phyloP scores from a whole-genome alignment of 2,329 filamentous ascomycete species.

The Fusarium chlamydosporum region DNA sequence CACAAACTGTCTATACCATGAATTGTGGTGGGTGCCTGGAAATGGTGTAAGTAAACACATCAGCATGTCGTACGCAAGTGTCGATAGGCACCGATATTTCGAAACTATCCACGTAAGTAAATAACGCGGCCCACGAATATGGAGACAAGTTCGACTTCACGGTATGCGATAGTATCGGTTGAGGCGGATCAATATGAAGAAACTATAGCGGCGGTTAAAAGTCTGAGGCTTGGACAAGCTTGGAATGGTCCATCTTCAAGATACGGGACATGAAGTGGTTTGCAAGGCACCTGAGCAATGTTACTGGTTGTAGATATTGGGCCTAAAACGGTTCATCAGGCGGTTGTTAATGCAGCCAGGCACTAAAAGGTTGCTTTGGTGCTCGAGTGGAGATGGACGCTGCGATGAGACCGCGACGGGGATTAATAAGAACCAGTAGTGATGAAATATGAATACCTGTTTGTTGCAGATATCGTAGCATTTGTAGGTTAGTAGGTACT shows the following conservation, averaged over 20 bases:
- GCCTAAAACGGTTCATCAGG: conserved; percentile 37
- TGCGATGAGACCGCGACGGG: conserved; percentile 28
- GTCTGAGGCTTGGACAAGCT: conserved; percentile 41
- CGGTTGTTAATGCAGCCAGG: conserved; percentile 45
- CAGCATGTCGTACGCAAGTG: conserved; percentile 15
- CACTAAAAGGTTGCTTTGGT: conserved; percentile 38
- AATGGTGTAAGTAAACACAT: conserved; percentile 30
- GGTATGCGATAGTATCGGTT: conserved; percentile 3
- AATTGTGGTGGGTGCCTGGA: conserved; percentile 33
- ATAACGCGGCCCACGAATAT: conserved; percentile 21
- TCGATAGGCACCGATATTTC: conserved; percentile 29
- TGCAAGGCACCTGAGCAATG: conserved; percentile 37
- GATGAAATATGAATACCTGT: conserved; percentile 2
- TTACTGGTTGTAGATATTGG: conserved; percentile 44
- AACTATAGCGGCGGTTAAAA: conserved; percentile 37
- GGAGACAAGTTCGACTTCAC: conserved; percentile 10
- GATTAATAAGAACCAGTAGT: conserved; percentile 22
- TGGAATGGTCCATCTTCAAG: conserved; percentile 39
- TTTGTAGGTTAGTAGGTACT: neutral
- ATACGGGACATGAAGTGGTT: conserved; percentile 31
- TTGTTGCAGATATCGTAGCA: conserved; percentile 10
- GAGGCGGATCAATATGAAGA: conserved; percentile 8
- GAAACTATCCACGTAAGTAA: conserved; percentile 21
- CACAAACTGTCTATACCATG: neutral
- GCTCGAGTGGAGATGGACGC: conserved; percentile 32